Percentiles rank a stretch among this genome's conserved stretches.
Evolutionary conservation across 306 rosid species (phyloP).

Genomic region (Echinosophora koreensis): DNA sequence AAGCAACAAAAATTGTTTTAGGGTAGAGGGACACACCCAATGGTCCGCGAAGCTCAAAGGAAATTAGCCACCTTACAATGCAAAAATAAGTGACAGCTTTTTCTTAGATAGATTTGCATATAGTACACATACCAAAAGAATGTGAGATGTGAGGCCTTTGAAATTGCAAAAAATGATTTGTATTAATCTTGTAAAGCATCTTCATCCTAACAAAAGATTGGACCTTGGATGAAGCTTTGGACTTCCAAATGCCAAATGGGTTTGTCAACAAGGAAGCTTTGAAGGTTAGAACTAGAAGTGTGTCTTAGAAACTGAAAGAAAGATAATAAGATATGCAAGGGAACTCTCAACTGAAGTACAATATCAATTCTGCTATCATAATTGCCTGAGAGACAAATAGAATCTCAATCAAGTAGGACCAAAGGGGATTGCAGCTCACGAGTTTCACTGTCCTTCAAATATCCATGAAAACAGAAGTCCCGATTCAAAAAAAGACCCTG

Average conservation of each 20-base stretch:
- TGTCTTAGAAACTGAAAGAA: constrained; percentile 13
- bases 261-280: constrained; percentile 33
- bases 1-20: neutral
- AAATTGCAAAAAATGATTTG: constrained; percentile 28
- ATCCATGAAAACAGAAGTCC: constrained; percentile 2
- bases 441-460: constrained; percentile 29
- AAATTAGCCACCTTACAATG: constrained; percentile 16
- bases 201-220: constrained; percentile 26
- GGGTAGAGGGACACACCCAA: constrained; percentile 17
- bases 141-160: constrained; percentile 17
- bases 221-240: constrained; percentile 33
- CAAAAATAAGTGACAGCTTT: neutral
- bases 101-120: constrained; percentile 26
- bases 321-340: constrained; percentile 19
- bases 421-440: neutral
- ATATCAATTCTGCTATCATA: constrained; percentile 14
- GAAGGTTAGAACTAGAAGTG: neutral
- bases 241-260: constrained; percentile 4
- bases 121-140: constrained; percentile 18
- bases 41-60: neutral
- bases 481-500: constrained; percentile 16
- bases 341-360: constrained; percentile 41
- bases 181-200: constrained; percentile 1
- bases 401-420: neutral
- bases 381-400: constrained; percentile 15